Percentiles rank a stretch among this genome's conserved stretches.
These are phyloP conservation scores for Kluyveromyces sp. DNA, from an alignment of 1,139 yeast species.

Conservation along the genomic window DNA sequence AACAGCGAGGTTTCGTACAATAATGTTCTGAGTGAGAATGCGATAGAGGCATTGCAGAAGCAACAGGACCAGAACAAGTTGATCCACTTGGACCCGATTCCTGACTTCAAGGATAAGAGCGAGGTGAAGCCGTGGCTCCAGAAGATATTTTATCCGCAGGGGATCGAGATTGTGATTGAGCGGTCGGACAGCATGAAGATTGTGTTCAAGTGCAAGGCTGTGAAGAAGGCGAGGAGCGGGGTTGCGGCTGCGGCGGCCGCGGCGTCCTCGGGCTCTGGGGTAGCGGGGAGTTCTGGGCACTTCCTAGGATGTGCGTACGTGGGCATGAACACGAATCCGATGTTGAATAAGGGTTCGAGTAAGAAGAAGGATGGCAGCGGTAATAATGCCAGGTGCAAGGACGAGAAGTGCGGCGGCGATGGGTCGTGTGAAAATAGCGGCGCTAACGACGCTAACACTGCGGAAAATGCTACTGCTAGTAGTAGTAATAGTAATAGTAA, in stretches of 20 bases:
- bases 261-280: not conserved
- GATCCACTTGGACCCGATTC: slow-evolving; percentile 33
- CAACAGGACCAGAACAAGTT: slow-evolving; percentile 26
- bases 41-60: slow-evolving; percentile 13
- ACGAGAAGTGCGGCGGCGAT: not conserved
- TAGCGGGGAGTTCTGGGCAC: not conserved
- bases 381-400: not conserved
- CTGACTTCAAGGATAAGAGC: slow-evolving; percentile 36
- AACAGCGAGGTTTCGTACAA: slow-evolving; percentile 9
- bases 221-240: slow-evolving; percentile 23
- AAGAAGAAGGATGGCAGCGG: not conserved
- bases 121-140: slow-evolving; percentile 68
- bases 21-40: slow-evolving; percentile 14
- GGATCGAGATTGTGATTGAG: slow-evolving; percentile 59
- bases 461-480: not conserved
- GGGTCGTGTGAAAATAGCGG: slow-evolving; percentile 1
- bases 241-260: not conserved
- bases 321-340: too few species aligned
- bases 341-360: too few species aligned
- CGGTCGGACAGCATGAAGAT: slow-evolving; percentile 62
- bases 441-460: not conserved
- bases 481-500: not conserved
- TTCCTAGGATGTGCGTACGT: not conserved
- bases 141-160: slow-evolving; percentile 39
- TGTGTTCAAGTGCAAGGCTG: slow-evolving; percentile 58